Evolutionary conservation across 2,329 filamentous ascomycete species (phyloP), one percentile per base, ranked within the genome.

Genomic region (Calonectria pteridis): DNA sequence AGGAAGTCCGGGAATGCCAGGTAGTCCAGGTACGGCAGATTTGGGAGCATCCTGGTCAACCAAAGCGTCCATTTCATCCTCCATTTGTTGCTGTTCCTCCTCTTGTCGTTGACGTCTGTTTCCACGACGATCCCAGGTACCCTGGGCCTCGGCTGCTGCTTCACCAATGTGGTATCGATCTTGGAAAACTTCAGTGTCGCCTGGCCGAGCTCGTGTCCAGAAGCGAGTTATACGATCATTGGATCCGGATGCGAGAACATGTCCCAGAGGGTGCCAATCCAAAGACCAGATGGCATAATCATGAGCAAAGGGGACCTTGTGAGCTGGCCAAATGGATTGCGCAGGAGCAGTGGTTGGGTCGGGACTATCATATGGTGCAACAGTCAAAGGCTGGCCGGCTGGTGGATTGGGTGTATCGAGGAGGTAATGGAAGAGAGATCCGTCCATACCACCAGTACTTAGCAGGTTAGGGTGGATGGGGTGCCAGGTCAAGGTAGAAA

Each of bases 161-260:
- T 98, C 96, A 63, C 97, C 97, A 76, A 98, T 97, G 82, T 99
- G 97, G 84, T 97, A 98, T 72, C 95, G 92, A 85, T 99, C 97
- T 81, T 96, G 95, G 85, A 95, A 91, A 79, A 94, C 94, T 67
- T 94, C 93, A n/a, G 89, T 91, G 78, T 98, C 96, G 63, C 97
- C 97, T 2, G 97, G 97, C 62, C 97, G 89, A 20, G 95, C 92
- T 51, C 97, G 93, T 4, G 96, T 95, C 97, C 97, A 99, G 87
- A 99, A 99, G 62, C 97, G 93, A 3, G 97, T 98, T 75, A 98
- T 96, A 50, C 97, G 93, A 84, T 99, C 97, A 84, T 99, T 98
- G 14, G 96, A 98, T 16, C 97, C 97, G 2, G 96, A 98, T 0
- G 96, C 96, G 10, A 99, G 90, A 76, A 99, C 96, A 82, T 99